phyloP scores from a whole-genome alignment of 1,139 yeast genomes.

The Arxiozyma slooffiae region DNA sequence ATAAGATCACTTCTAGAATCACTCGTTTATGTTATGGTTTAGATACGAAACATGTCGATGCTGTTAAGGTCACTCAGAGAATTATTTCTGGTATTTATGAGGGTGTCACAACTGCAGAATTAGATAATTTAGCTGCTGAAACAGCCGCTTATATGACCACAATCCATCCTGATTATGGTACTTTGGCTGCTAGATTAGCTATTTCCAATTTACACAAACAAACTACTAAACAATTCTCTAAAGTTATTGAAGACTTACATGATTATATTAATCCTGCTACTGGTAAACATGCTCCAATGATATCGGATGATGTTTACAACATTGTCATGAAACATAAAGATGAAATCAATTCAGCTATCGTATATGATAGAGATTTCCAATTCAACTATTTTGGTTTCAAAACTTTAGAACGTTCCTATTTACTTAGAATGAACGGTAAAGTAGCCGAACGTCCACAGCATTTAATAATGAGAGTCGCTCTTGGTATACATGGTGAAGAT shows the following conservation, averaged over 20 bases:
- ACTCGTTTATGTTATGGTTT: conserved; percentile 71
- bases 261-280: conserved; percentile 60
- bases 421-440: conserved; percentile 51
- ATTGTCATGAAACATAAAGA: conserved; percentile 53
- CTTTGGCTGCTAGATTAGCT: conserved; percentile 89
- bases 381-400: conserved; percentile 80
- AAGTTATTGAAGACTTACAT: conserved; percentile 56
- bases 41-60: conserved; percentile 74
- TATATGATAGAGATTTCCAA: conserved; percentile 67
- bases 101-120: conserved; percentile 92
- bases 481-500: conserved; percentile 75
- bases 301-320: conserved; percentile 55
- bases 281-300: conserved; percentile 50
- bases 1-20: conserved; percentile 59
- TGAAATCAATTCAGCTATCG: conserved; percentile 63
- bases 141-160: conserved; percentile 97
- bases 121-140: conserved; percentile 93
- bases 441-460: conserved; percentile 88
- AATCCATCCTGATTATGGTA: conserved; percentile 91
- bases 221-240: conserved; percentile 73
- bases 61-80: conserved; percentile 82
- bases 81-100: conserved; percentile 87
- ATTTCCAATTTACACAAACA: conserved; percentile 87
- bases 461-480: conserved; percentile 77
- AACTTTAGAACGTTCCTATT: conserved; percentile 74